Percentiles rank a stretch among this genome's conserved stretches.
Evolutionary conservation across 805 yeast species (phyloP).

Genomic region (Candida corydali): DNA sequence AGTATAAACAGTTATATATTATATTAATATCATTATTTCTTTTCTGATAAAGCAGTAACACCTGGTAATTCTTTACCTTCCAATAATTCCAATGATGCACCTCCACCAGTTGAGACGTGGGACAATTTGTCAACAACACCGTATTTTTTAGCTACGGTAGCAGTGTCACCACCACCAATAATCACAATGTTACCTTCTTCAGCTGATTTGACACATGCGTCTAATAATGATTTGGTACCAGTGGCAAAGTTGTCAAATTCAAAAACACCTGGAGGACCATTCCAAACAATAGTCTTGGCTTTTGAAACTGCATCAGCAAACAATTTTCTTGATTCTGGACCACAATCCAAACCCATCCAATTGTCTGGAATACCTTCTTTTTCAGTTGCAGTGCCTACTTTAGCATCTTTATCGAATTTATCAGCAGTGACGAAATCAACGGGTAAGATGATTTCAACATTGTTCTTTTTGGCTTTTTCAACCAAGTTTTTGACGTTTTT

Average conservation of each 20-base stretch:
- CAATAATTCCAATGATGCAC: conserved; percentile 97
- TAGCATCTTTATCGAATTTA: conserved; percentile 88
- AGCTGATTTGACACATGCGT: conserved; percentile 82
- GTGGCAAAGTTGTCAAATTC: conserved; percentile 89
- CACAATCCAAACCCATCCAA: conserved; percentile 95
- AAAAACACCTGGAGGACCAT: conserved; percentile 99
- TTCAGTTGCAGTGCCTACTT: conserved; percentile 77
- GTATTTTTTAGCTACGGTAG: conserved; percentile 97
- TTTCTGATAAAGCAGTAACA: conserved; percentile 86
- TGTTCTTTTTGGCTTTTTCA: conserved; percentile 94
- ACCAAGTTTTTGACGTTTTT: conserved; percentile 88
- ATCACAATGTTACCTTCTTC: conserved; percentile 89
- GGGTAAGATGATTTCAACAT: conserved; percentile 91
- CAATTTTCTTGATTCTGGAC: conserved; percentile 80
- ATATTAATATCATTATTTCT: conserved; percentile 17
- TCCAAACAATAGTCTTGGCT: conserved; percentile 99
- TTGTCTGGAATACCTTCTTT: conserved; percentile 91
- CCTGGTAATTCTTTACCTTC: conserved; percentile 99
- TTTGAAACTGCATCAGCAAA: conserved; percentile 79
- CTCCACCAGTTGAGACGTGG: conserved; percentile 99
- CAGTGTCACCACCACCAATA: conserved; percentile 99
- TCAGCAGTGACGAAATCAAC: conserved; percentile 96
- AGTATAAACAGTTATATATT: neutral
- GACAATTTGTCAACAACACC: conserved; percentile 95
- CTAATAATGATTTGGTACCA: conserved; percentile 90